Percentiles rank a stretch among this genome's conserved stretches.
Evolutionary conservation across 1,284 basidiomycete species (phyloP).

Genomic region (Ganoderma lingzhi): DNA sequence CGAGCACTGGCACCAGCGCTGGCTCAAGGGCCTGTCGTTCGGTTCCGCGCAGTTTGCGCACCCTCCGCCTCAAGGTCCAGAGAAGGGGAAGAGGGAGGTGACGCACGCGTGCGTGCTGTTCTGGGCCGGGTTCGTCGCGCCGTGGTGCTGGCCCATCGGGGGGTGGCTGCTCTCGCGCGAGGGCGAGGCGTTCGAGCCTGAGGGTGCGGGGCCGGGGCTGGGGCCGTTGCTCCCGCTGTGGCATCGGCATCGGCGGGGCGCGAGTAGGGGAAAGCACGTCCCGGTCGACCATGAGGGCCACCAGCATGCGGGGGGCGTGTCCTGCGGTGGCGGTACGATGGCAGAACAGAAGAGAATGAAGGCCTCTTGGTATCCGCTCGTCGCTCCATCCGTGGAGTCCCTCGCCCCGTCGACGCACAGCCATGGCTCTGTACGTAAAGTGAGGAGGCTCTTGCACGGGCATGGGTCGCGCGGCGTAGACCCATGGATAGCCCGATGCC

Average conservation of each 20-base stretch:
- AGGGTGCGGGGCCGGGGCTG: conserved; percentile 31
- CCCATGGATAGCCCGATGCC: conserved; percentile 55
- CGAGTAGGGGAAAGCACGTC: conserved; percentile 12
- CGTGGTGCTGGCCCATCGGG: conserved; percentile 74
- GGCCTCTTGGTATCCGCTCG: conserved; percentile 34
- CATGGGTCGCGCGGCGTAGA: conserved; percentile 31
- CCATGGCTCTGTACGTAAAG: conserved; percentile 30
- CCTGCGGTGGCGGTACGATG: not conserved
- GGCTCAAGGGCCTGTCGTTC: conserved; percentile 44
- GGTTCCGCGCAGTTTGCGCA: conserved; percentile 39
- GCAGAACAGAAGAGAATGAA: conserved; percentile 14
- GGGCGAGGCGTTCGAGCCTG: conserved; percentile 32
- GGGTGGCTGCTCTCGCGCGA: conserved; percentile 68
- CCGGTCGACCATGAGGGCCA: conserved; percentile 8
- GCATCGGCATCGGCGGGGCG: conserved; percentile 25
- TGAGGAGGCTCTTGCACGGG: conserved; percentile 27
- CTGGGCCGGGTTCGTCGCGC: conserved; percentile 73
- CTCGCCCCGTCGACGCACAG: conserved; percentile 35
- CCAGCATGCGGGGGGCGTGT: not conserved
- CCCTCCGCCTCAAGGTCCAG: conserved; percentile 15
- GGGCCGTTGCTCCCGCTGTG: conserved; percentile 44
- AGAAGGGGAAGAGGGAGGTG: conserved; percentile 20
- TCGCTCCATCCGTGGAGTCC: conserved; percentile 37
- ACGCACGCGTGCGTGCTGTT: conserved; percentile 63
- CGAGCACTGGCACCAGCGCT: conserved; percentile 37